Evolutionary conservation across 2,329 filamentous ascomycete genomes (phyloP), one percentile per base, ranked within the genome.

Genomic region (Beauveria varroae): DNA sequence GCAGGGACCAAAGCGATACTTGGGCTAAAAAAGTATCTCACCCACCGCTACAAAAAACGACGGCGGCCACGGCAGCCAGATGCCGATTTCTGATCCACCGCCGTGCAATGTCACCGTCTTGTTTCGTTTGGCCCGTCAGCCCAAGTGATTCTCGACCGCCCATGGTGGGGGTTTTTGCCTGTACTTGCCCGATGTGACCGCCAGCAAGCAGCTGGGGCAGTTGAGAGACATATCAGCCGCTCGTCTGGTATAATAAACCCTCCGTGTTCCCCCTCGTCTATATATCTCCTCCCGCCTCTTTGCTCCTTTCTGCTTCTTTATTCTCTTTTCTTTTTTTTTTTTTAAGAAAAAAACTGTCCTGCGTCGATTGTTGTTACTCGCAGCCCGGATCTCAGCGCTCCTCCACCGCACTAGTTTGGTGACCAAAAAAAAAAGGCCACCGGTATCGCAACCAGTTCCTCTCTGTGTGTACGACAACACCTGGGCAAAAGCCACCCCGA

Each of bases 81-180:
- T 57, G 55, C 55, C 55, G 55, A 28, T 50, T 49, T 22, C 46
- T 28, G 55, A 57, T 57, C 55, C 55, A 50, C 55, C 6, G 20
- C 55, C 43, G 14, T 57, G 40, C 40, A 30, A 30, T 30, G 37
- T 44, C 54, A 26, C 54, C 24, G 26, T 46, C 53, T 28, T 34
- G 44, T 57, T 41, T 41, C 30, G 54, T 34, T 49, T 40, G 2
- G 55, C 26, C 28, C 43, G 44, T 57, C 30, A 37, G 53, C 9
- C n/a, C 12, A n/a, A 8, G 44, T 50, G 28, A 49, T 57, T 57
- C 55, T 57, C 55, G 55, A 50, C 55, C 55, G 55, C 55, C 10
- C 16, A 37, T 57, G 55, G 55, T 50, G 55, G 55, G 55, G 55
- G 40, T 41, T 37, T 50, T 37, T 50, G 30, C 20, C 30, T 41